Base-by-base conservation (phyloP, 768 basidiomycete species). In the Pleurotus salmoneostramineus region DNA sequence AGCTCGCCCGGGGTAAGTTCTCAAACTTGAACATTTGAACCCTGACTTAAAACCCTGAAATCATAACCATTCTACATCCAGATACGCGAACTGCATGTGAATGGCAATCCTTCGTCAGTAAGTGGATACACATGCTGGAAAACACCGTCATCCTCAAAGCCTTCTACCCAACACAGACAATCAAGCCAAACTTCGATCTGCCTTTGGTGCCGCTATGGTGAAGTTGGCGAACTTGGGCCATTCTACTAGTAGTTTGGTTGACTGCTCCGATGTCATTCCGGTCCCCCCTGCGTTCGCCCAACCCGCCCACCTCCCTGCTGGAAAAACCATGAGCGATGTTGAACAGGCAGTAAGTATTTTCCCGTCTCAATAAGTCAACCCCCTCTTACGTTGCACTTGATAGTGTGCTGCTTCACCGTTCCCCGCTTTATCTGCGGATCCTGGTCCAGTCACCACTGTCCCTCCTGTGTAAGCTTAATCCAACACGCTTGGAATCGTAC, bases 11-110 rank as follows among this genome's bases (percentile, higher is more conserved):
- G 35, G 58, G 59, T 60, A 50, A 45, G 51, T 35, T 17, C 5
- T 11, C 21, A 27, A 27, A 27, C 21, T 27, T 27, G 21, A 27
- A 27, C 21, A 27, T 27, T 27, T 27, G 21, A 27, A 27, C 21
- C 31, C 34, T n/a, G 10, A 10, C n/a, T 8, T 10, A n/a, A 5
- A 11, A 45, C 6, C 8, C 12, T 11, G 2, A 3, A 32, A 45
- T 49, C 59, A 60, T 43, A 59, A 56, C 44, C 44, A 51, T 55
- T 56, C 6, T 11, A 14, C 36, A 12, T 10, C 52, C 68, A 63
- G 72, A 75, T 57, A 52, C 66, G n/a, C 69, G 72, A 48, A 75
- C 74, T 15, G 70, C 73, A 5, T 74, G 74, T 65, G 59, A 62
- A 44, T 75, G 74, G 73, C 74, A 75, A 56, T 62, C 66, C 5